phyloP scores from a whole-genome alignment of 148 eudicot species.

The Oxyria digyna region DNA sequence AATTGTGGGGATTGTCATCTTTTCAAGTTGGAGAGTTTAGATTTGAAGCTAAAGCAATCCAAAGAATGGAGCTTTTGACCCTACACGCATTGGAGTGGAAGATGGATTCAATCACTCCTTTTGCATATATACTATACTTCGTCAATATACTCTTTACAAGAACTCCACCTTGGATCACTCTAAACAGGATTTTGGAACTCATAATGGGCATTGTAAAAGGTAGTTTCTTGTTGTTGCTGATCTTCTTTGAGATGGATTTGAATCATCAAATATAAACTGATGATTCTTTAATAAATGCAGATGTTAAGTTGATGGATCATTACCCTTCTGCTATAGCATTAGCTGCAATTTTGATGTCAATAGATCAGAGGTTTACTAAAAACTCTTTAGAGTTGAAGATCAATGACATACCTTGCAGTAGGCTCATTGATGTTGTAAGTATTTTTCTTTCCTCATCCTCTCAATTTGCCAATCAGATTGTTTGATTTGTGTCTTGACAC shows the following conservation, averaged over 20 bases:
- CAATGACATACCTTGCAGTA: slow-evolving; percentile 13
- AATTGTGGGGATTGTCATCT: slow-evolving; percentile 19
- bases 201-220: slow-evolving; percentile 27
- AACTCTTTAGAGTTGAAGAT: slow-evolving; percentile 26
- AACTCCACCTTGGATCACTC: slow-evolving; percentile 7
- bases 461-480: not conserved
- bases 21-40: slow-evolving; percentile 20
- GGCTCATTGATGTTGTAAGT: slow-evolving; percentile 25
- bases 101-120: slow-evolving; percentile 35
- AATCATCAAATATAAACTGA: not conserved
- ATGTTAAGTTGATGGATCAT: slow-evolving; percentile 26
- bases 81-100: slow-evolving; percentile 50
- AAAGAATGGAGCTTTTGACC: slow-evolving; percentile 49
- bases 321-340: slow-evolving; percentile 31
- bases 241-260: not conserved
- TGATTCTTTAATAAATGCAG: slow-evolving; percentile 13
- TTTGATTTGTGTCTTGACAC: not conserved
- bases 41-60: slow-evolving; percentile 27
- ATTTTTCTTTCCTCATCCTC: not conserved
- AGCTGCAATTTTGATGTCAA: slow-evolving; percentile 29
- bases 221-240: slow-evolving; percentile 6
- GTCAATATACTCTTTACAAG: slow-evolving; percentile 13
- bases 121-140: slow-evolving; percentile 25
- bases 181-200: slow-evolving; percentile 13
- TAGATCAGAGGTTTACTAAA: slow-evolving; percentile 30